Evolutionary conservation across 129 eudicot genomes (phyloP).

Genomic region (Escallonia rubra): DNA sequence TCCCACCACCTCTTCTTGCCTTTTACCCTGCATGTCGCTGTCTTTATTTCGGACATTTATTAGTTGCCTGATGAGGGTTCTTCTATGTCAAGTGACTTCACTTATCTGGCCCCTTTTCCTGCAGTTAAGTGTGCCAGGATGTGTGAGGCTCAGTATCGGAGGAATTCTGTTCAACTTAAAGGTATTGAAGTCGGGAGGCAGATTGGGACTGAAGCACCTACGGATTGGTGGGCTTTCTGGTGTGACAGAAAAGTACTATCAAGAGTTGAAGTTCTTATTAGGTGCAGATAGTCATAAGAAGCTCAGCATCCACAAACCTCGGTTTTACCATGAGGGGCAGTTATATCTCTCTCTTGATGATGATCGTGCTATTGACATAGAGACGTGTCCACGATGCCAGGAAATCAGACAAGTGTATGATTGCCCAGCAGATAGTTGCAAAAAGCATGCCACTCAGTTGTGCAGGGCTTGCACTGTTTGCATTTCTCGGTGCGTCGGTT

Average conservation of each 20-base stretch:
- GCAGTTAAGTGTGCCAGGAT: conserved; percentile 74
- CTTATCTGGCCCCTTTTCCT: conserved; percentile 8
- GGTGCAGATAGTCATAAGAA: conserved; percentile 25
- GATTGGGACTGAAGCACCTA: conserved; percentile 38
- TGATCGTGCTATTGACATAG: conserved; percentile 66
- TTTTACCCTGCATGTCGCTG: not conserved
- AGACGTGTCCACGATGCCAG: conserved; percentile 67
- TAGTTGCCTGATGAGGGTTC: not conserved
- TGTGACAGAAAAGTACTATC: conserved; percentile 35
- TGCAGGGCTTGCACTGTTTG: conserved; percentile 68
- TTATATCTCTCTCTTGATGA: conserved; percentile 59
- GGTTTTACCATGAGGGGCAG: conserved; percentile 40
- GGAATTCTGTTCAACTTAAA: conserved; percentile 44
- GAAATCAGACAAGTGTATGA: conserved; percentile 50
- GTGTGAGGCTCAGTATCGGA: conserved; percentile 38
- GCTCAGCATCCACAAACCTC: conserved; percentile 31
- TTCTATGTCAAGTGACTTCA: not conserved
- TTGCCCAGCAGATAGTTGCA: conserved; percentile 55
- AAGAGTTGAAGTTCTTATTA: conserved; percentile 40
- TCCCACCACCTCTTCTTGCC: too few relatives aligned
- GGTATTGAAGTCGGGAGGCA: conserved; percentile 24
- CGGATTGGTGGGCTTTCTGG: conserved; percentile 44
- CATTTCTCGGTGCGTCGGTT: conserved; percentile 46
- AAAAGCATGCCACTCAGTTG: conserved; percentile 11
- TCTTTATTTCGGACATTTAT: not conserved